Evolutionary conservation across 352 stramenopile species (phyloP).

Genomic region (Elongisporangium anandrum): DNA sequence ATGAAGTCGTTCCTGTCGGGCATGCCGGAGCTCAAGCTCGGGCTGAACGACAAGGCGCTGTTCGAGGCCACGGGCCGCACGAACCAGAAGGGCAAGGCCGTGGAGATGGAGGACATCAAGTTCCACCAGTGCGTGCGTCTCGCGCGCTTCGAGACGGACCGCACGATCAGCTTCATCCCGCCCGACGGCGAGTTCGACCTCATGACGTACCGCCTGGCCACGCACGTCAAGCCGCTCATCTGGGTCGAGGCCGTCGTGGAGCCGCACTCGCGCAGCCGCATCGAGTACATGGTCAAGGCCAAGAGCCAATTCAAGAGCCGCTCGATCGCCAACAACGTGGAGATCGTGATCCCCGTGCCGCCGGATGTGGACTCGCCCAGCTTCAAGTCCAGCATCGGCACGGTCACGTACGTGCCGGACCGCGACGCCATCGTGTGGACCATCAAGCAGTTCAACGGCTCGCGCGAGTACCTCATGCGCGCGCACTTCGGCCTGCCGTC

Average conservation of each 20-base stretch:
- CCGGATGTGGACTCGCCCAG: conserved; percentile 98
- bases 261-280: conserved; percentile 94
- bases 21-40: conserved; percentile 99
- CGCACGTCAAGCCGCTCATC: conserved; percentile 99
- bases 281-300: conserved; percentile 99
- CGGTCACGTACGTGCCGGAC: conserved; percentile 98
- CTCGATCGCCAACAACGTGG: conserved; percentile 99
- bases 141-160: conserved; percentile 98
- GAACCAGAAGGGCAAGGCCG: conserved; percentile 90
- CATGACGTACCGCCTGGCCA: conserved; percentile 98
- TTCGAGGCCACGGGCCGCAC: conserved; percentile 95
- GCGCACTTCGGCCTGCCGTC: conserved; percentile 98
- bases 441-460: conserved; percentile 99
- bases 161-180: conserved; percentile 99
- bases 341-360: conserved; percentile 99
- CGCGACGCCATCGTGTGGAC: conserved; percentile 98
- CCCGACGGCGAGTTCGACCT: conserved; percentile 99
- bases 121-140: conserved; percentile 99
- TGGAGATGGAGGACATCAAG: conserved; percentile 99
- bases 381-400: conserved; percentile 98
- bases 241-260: conserved; percentile 98
- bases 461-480: conserved; percentile 99
- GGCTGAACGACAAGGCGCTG: conserved; percentile 99
- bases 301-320: conserved; percentile 99
- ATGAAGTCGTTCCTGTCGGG: conserved; percentile 99